These are phyloP conservation scores for Lecanicillium sp. DNA, from an alignment of 2,329 filamentous ascomycete species.

Conservation along the genomic window DNA sequence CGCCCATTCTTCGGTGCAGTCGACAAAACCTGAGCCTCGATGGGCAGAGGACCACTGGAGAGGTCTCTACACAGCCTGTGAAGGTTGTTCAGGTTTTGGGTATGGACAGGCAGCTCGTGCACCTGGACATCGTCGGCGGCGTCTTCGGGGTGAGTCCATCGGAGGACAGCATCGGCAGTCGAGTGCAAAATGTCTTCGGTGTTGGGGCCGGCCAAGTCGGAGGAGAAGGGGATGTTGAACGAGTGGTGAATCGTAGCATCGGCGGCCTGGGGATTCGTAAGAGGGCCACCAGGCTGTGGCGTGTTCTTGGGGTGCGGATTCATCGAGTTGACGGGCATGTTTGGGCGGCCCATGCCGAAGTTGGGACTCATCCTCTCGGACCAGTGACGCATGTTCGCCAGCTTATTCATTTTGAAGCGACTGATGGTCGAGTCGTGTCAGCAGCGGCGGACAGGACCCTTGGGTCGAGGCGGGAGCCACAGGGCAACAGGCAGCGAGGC, in stretches of 20 bases:
- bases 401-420: constrained; percentile 54
- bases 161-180: constrained; percentile 74
- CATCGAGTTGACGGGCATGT: constrained; percentile 46
- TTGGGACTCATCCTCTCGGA: constrained; percentile 61
- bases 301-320: constrained; percentile 51
- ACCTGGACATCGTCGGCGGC: constrained; percentile 76
- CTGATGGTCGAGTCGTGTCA: not conserved
- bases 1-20: constrained; percentile 67
- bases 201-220: constrained; percentile 84
- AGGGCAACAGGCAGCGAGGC: too few species aligned
- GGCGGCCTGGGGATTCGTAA: constrained; percentile 60
- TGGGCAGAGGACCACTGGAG: constrained; percentile 59
- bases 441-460: not conserved
- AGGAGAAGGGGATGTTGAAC: constrained; percentile 96
- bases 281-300: constrained; percentile 42
- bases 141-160: constrained; percentile 89
- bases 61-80: constrained; percentile 75
- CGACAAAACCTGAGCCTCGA: constrained; percentile 77
- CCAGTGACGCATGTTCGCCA: constrained; percentile 66
- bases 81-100: constrained; percentile 74
- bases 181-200: constrained; percentile 92
- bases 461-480: not conserved
- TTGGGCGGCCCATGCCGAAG: constrained; percentile 55
- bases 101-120: constrained; percentile 86
- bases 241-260: constrained; percentile 82